Evolutionary conservation across 805 yeast species (phyloP), one percentile per base, ranked within the genome.

Genomic region (Grigorovia yakushimaensis): DNA sequence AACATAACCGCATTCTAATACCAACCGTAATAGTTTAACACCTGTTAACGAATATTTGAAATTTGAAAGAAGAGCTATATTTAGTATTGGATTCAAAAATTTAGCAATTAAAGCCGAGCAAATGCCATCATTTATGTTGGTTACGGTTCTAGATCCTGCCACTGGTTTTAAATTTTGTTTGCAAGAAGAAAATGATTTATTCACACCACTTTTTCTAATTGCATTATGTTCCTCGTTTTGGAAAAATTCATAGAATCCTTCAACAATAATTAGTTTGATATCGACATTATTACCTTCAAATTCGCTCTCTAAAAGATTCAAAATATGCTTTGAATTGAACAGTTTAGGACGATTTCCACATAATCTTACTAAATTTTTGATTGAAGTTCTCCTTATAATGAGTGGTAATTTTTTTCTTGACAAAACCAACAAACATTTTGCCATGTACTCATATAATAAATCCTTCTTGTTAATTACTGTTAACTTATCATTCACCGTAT

Each of bases 101-200:
- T 87, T 65, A 47, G 85, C 87, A 4, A 79, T 81, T 10, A 88
- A 55, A 0, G 84, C 81, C 0, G 91, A 76, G 59, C 93, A 82
- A 0, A 86, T 78, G 13, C 88, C 84, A 57, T 85, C 93, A 55
- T 71, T 74, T 44, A 76, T 72, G 33, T 52, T 52, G 1, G 24
- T 4, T 53, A 77, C 84, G 4, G 74, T 54, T 30, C 62, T 58
- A 2, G 48, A 41, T 23, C 48, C 48, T 13, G 4, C 22, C 18
- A 22, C 18, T 18, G 35, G 9, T 18, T 20, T 19, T 10, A 4
- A n/a, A 7, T 27, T 4, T 33, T 33, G 22, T 41, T 13, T 18
- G 18, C 21, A 18, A 13, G 66, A 63, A 1, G 78, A 68, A 6
- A 64, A 47, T 19, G 70, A 68, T 13, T 57, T 55, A 13, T 66